Evolutionary conservation across 106 monocot genomes (phyloP).

Genomic region (Acanthochlamys bracteata): DNA sequence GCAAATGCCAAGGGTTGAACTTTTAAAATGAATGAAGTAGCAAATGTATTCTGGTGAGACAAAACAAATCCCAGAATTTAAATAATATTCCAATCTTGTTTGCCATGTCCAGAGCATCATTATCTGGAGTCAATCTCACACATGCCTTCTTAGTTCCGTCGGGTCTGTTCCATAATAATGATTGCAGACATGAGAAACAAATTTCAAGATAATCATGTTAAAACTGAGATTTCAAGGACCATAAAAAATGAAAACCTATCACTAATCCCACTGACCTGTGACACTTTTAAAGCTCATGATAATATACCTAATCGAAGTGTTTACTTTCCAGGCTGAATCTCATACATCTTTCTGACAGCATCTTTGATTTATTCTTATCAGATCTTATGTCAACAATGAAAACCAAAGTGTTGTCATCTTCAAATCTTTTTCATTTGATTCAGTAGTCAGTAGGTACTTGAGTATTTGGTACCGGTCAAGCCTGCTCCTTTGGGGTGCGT

Average conservation of each 20-base stretch:
- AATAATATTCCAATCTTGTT: conserved; percentile 48
- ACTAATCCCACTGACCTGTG: no score
- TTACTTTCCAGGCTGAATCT: conserved; percentile 56
- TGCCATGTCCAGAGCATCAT: conserved; percentile 38
- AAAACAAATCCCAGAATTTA: not conserved
- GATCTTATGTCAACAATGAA: conserved; percentile 54
- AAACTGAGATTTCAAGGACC: no score
- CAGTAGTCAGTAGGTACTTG: conserved; percentile 44
- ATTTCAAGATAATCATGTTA: no score
- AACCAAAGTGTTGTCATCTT: conserved; percentile 51
- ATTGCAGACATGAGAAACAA: not conserved
- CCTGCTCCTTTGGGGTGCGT: conserved; percentile 34
- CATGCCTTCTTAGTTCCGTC: conserved; percentile 46
- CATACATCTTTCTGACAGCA: conserved; percentile 56
- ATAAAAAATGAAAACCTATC: no score
- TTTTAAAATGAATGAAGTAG: not conserved
- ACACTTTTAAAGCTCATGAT: no score
- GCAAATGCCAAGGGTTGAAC: not conserved
- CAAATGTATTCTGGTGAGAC: not conserved
- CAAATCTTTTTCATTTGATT: conserved; percentile 57
- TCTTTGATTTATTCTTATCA: conserved; percentile 50
- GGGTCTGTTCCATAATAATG: conserved; percentile 15
- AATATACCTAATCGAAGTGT: conserved; percentile 38
- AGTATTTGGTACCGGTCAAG: conserved; percentile 49
- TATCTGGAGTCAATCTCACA: conserved; percentile 34